Evolutionary conservation across 2,329 filamentous ascomycete genomes (phyloP).

Genomic region (Fusarium coffeatum): DNA sequence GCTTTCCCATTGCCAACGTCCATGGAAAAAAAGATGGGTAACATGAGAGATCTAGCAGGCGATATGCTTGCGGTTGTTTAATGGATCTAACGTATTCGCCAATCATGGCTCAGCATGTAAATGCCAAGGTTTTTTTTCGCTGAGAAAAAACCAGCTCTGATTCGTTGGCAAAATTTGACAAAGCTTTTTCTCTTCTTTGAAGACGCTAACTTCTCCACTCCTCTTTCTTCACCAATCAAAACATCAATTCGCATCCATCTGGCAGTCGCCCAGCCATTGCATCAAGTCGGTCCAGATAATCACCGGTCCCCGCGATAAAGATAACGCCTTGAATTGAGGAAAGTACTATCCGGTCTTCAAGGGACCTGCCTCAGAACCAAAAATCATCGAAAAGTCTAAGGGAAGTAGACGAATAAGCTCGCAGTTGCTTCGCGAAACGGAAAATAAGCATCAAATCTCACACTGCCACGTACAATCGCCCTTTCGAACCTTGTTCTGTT

Average conservation of each 20-base stretch:
- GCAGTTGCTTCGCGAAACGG: background rate
- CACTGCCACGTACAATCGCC: no score
- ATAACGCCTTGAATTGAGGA: slow-evolving; percentile 1
- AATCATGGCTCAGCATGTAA: background rate
- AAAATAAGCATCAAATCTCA: background rate
- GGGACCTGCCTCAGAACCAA: background rate
- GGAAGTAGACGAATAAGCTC: background rate
- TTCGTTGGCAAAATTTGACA: slow-evolving; percentile 4
- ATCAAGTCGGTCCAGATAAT: slow-evolving; percentile 15
- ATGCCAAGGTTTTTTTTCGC: background rate
- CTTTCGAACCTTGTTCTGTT: slow-evolving; percentile 9
- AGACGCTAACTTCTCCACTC: background rate
- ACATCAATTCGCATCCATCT: background rate
- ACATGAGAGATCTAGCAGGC: background rate
- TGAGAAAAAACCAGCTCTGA: background rate
- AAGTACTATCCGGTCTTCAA: slow-evolving; percentile 3
- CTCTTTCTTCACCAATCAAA: background rate
- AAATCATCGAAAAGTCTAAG: background rate
- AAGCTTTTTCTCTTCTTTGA: background rate
- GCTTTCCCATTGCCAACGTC: background rate
- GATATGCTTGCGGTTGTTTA: background rate
- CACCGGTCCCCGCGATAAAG: slow-evolving; percentile 13
- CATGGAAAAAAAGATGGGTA: background rate
- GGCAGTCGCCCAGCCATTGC: slow-evolving; percentile 8
- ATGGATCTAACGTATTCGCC: background rate